phyloP scores from a whole-genome alignment of 441 rosid genomes.

The Capsella rubella region DNA sequence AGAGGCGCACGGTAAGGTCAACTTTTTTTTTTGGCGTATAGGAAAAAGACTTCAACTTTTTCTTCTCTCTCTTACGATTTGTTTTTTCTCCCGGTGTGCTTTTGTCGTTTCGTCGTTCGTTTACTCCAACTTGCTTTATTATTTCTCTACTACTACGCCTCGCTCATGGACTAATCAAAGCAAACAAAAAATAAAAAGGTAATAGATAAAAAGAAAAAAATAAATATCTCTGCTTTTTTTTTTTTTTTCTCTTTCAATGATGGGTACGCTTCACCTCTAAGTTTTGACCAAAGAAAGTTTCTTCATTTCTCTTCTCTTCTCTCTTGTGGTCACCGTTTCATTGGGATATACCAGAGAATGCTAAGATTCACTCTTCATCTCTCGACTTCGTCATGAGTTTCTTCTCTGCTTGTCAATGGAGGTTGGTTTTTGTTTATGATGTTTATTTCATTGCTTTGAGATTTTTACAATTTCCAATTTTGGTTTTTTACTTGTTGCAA shows the following conservation, averaged over 20 bases:
- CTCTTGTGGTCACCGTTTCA: slow-evolving; percentile 25
- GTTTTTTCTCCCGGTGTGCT: slow-evolving; percentile 32
- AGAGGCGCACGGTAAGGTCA: slow-evolving; percentile 28
- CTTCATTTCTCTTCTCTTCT: slow-evolving; percentile 2
- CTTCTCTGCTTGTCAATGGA: slow-evolving; percentile 37
- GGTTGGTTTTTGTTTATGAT: slow-evolving; percentile 18
- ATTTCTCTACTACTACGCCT: slow-evolving; percentile 7
- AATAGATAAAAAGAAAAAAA: neutral
- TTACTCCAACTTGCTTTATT: slow-evolving; percentile 40
- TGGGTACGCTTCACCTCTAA: slow-evolving; percentile 45
- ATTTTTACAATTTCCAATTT: neutral
- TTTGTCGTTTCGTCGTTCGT: slow-evolving; percentile 37
- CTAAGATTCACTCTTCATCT: slow-evolving; percentile 24
- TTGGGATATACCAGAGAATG: slow-evolving; percentile 27
- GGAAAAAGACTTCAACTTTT: slow-evolving; percentile 32
- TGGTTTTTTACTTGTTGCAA: slow-evolving; percentile 10
- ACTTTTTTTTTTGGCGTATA: neutral
- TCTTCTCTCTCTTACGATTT: neutral
- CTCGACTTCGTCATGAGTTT: slow-evolving; percentile 21
- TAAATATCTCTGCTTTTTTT: slow-evolving; percentile 26
- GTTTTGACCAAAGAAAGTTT: slow-evolving; percentile 35
- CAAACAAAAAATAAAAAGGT: neutral
- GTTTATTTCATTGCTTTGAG: neutral
- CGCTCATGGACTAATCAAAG: slow-evolving; percentile 27
- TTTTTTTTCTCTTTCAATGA: neutral